Evolutionary conservation across 257 asterid genomes (phyloP), one percentile per base, ranked within the genome.

Genomic region (Przewalskia tangutica): DNA sequence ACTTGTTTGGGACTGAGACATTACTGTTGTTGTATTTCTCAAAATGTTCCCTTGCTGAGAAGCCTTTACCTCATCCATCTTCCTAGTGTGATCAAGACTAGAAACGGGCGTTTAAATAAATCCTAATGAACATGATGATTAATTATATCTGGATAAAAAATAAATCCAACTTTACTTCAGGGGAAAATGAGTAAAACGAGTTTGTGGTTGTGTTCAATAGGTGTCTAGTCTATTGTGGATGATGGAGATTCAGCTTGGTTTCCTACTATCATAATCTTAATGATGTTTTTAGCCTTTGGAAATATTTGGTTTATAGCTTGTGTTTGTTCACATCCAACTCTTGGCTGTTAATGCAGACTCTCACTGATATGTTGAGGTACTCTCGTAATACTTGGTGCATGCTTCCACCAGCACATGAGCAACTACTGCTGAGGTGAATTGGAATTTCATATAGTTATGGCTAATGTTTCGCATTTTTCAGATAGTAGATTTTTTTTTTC

Each of bases 401-500:
- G 90, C 89, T 95, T 82, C 94, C 99, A 63, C 93, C 73, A 78
- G 92, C 97, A 75, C 85, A 92, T 48, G 89, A 90, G 82, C 91
- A 82, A 82, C 90, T 95, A 53, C 77, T 92, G 38, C 84, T 95
- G 87, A 92, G 99, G 99, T 95, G 62, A 27, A 14, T 23, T 75
- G 62, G 42, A 85, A 78, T 86, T 65, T 82, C 60, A 55, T 67
- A 32, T n/a, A 16, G 46, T 59, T 27, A n/a, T 7, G 78, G 78
- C 75, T 38, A 50, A 79, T 13, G 36, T 77, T 63, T 58, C 2
- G 12, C 38, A n/a, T 67, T 83, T 40, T 46, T 46, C 79, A 71
- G 59, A 71, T 70, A 46, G 40, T 44, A 44, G 18, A 71, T 9
- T 27, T 2, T n/a, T n/a, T 17, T 20, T 40, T 68, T 68, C 14